Evolutionary conservation across 2,329 filamentous ascomycete species (phyloP).

Genomic region (Botrytis galanthina): DNA sequence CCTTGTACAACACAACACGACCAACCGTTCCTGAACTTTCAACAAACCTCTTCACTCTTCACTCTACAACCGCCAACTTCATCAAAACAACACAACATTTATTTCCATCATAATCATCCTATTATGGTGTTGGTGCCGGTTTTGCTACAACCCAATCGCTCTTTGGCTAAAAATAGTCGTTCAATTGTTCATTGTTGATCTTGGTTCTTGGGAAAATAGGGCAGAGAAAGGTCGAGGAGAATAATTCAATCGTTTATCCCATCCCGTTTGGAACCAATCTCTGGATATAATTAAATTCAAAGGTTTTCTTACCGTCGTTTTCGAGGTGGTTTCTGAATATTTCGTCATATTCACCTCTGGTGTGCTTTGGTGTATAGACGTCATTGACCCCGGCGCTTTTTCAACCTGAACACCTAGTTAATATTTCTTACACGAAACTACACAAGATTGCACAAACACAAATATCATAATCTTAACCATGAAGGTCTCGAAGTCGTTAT

Average conservation of each 20-base stretch:
- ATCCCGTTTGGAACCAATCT: too few relatives aligned
- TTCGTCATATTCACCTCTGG: background rate
- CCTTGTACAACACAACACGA: background rate
- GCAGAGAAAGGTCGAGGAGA: background rate
- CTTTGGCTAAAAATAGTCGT: background rate
- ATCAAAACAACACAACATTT: background rate
- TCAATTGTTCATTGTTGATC: conserved; percentile 4
- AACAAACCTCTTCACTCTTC: background rate
- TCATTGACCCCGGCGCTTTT: background rate
- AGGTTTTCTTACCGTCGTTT: background rate
- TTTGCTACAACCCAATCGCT: background rate
- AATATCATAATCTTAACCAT: background rate
- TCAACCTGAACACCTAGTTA: background rate
- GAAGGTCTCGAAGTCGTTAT: background rate
- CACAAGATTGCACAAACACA: background rate
- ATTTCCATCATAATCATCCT: background rate
- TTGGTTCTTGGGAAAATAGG: background rate
- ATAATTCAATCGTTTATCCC: background rate
- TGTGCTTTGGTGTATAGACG: background rate
- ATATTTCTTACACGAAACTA: background rate
- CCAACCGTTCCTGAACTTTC: background rate
- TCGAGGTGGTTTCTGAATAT: background rate
- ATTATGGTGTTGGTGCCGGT: background rate
- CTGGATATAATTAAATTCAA: background rate
- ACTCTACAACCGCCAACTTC: background rate